phyloP scores from a whole-genome alignment of 2,329 filamentous ascomycete species.

The Venturia carpophila region DNA sequence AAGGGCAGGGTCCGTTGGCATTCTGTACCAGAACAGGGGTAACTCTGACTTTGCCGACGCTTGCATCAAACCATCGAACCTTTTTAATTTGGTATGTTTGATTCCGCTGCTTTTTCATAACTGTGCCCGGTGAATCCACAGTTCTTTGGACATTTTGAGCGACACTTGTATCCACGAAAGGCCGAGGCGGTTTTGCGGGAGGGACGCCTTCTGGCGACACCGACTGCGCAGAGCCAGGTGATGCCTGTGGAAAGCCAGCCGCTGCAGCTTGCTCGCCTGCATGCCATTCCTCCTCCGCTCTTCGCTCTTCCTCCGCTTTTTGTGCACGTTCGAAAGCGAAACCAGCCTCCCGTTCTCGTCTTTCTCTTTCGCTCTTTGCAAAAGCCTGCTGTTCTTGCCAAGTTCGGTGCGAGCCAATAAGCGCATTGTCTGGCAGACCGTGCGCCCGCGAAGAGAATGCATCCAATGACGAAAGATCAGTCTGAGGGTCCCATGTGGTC shows the following conservation, averaged over 20 bases:
- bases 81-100: slow-evolving; percentile 90
- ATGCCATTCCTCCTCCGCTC: slow-evolving; percentile 26
- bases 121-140: slow-evolving; percentile 27
- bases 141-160: slow-evolving; percentile 16
- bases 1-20: slow-evolving; percentile 84
- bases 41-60: slow-evolving; percentile 53
- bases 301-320: slow-evolving; percentile 25
- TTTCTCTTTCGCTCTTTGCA: slow-evolving; percentile 25
- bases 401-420: slow-evolving; percentile 21
- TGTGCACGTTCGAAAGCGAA: slow-evolving; percentile 23
- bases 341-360: slow-evolving; percentile 24
- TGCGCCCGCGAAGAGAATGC: slow-evolving; percentile 25
- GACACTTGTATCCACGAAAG: slow-evolving; percentile 19
- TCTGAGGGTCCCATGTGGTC: slow-evolving; percentile 27
- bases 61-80: slow-evolving; percentile 71
- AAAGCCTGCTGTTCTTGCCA: slow-evolving; percentile 30
- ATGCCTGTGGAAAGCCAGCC: slow-evolving; percentile 10
- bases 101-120: slow-evolving; percentile 41
- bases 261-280: slow-evolving; percentile 23
- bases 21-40: slow-evolving; percentile 90
- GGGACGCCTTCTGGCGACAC: slow-evolving; percentile 29
- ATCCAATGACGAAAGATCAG: slow-evolving; percentile 27
- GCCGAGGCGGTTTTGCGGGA: slow-evolving; percentile 30
- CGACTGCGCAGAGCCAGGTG: slow-evolving; percentile 25
- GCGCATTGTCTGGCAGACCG: slow-evolving; percentile 22